A percentile compares a stretch with the other conserved stretches of the same genome.
phyloP scores from a whole-genome alignment of 768 basidiomycete species.

The Cantharellus cinnabarinus region DNA sequence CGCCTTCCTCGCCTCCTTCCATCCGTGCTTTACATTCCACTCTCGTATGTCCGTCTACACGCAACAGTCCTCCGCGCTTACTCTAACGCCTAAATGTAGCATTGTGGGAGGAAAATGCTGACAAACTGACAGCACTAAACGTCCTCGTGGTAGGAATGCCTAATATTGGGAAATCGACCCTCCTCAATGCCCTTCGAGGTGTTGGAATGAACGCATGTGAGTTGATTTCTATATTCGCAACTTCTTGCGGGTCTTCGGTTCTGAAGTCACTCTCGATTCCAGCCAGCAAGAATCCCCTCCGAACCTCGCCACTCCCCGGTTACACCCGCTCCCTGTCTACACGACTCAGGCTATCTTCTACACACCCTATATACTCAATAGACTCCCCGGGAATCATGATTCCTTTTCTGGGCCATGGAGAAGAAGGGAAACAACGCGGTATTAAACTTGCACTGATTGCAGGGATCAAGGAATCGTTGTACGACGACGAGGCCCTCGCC shows the following conservation, averaged over 20 bases:
- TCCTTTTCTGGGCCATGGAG: constrained; percentile 75
- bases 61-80: not conserved
- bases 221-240: not conserved
- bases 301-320: constrained; percentile 76
- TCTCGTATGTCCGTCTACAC: constrained; percentile 45
- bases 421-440: constrained; percentile 72
- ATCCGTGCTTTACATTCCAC: constrained; percentile 40
- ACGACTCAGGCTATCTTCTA: constrained; percentile 69
- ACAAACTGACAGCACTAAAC: constrained; percentile 51
- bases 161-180: constrained; percentile 91
- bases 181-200: constrained; percentile 75
- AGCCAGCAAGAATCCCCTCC: constrained; percentile 63
- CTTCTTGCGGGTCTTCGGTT: not conserved
- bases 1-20: constrained; percentile 3
- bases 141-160: constrained; percentile 97
- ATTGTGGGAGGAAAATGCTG: constrained; percentile 45
- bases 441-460: constrained; percentile 91
- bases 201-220: constrained; percentile 69
- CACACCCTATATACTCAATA: constrained; percentile 54
- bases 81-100: constrained; percentile 20
- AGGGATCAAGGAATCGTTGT: constrained; percentile 85
- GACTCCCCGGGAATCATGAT: constrained; percentile 97
- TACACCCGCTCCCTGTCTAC: constrained; percentile 79
- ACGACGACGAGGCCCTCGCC: constrained; percentile 66
- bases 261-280: constrained; percentile 19